Base-by-base conservation (phyloP, 2,329 filamentous ascomycete genomes). In the Pseudodiploospora longispora region DNA sequence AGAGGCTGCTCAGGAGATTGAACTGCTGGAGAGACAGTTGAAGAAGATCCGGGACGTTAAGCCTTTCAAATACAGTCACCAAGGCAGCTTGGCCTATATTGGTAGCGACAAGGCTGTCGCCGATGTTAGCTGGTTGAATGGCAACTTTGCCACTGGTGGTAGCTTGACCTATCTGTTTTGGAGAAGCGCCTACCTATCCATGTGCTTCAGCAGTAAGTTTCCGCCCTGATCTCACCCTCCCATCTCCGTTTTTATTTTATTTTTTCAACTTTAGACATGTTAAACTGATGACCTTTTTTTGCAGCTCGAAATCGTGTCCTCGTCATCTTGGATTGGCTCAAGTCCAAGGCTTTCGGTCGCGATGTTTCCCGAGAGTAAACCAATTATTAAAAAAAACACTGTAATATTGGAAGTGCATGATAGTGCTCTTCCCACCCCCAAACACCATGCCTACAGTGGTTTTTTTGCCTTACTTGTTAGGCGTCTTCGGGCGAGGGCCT, bases 201-300 rank as follows among this genome's bases (percentile, higher is more conserved):
- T 98, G 93, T 96, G 91, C 80, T 98, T 98, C 69, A 97, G 90
- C 82, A 90, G 88, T 93, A 78, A 82, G 87, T 85, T 55, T 43
- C 27, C 48, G 31, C 19, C 31, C 38, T 27, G 31, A 12, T 28
- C 6, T 28, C 28, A 8, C 36, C 34, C 12, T n/a, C 27, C 36
- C 10, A 10, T 3, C 28, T 6, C n/a, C 19, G 10, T 42, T 42
- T 37, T 4, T 12, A 6, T 19, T n/a, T 36, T 28, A 6, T 33
- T 5, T 31, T 27, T 12, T 38, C 34, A 10, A 30, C 10, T 30
- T 8, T 9, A 34, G 27, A 30, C 36, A 6, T 30, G 27, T 37
- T 4, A 56, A 52, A 52, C 44, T 48, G 35, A 47, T 48, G 30
- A 28, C 19, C 28, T 4, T 36, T 60, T 42, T 36, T 33, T 41